Conservation (phyloP, 352 stramenopile species). For the Pythium biforme region DNA sequence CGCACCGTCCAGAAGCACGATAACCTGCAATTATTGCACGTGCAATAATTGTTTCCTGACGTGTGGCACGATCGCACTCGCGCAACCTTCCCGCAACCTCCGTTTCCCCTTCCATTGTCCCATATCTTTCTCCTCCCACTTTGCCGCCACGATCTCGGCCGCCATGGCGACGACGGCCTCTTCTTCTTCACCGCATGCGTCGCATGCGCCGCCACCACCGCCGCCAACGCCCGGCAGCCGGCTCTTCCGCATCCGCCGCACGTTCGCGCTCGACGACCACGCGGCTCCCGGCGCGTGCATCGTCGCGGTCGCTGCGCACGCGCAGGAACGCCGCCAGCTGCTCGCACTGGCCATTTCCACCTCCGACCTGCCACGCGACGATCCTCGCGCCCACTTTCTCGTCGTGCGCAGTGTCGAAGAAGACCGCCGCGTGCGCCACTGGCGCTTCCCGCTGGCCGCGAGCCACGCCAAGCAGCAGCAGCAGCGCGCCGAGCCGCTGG, state of each 20-base stretch:
- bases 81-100: conserved; percentile 18
- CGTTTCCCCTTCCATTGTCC: background rate
- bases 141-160: background rate
- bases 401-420: conserved; percentile 77
- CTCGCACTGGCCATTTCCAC: conserved; percentile 59
- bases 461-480: conserved; percentile 59
- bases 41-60: background rate
- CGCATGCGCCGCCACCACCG: background rate
- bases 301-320: conserved; percentile 63
- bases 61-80: background rate
- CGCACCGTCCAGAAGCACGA: too few species aligned
- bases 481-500: conserved; percentile 46
- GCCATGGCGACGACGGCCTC: background rate
- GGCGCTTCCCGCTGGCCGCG: conserved; percentile 60
- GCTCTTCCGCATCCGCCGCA: conserved; percentile 77
- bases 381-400: conserved; percentile 42
- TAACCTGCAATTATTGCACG: too few species aligned
- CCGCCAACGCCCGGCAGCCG: conserved; percentile 40
- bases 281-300: conserved; percentile 42
- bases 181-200: background rate
- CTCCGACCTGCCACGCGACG: background rate
- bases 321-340: conserved; percentile 71
- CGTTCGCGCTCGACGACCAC: conserved; percentile 42
- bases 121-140: background rate
- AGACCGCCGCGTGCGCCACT: conserved; percentile 67